Base-by-base conservation (phyloP, 2,329 filamentous ascomycete species). In the Claviceps arundinis region DNA sequence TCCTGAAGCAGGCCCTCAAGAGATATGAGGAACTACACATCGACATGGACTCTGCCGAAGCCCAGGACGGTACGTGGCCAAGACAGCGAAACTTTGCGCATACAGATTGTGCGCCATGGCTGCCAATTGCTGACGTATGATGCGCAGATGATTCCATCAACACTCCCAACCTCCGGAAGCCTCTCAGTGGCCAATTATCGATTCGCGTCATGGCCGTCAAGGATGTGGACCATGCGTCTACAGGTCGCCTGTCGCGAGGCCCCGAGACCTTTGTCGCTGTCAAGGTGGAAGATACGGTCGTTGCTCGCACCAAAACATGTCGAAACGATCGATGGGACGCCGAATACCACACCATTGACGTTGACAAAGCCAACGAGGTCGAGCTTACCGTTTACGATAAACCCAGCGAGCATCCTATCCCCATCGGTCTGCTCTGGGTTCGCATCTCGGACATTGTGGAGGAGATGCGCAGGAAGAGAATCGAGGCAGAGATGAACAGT, bases 351-450 rank as follows among this genome's bases (percentile, higher is more conserved):
- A 89, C 84, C 54, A 84, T 98, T 56, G 88, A 93, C 57, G 93
- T 98, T 52, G 91, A 97, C 70, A 97, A 97, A 73, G 93, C 93
- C 50, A 98, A 98, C 68, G 93, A 98, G 70, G 89, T 98, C 56
- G 93, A 98, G 66, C 80, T 98, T 51, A 97, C 89, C 0, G 90
- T 98, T 11, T 98, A 98, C 68, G 93, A 98, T 67, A 96, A 95
- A 70, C 84, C 89, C 2, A 83, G 84, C 56, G 90, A 96, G 61
- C 87, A 95, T 60, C 84, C 90, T 14, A 82, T 94, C 50, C 93
- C 93, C 42, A 95, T 98, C 62, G 93, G 85, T 52, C 83, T 98
- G 77, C 78, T 97, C 14, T 98, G 93, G 93, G 84, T 98, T 54
- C 80, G 93, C 55, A 91, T 98, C 63, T 95, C 93, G 16, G 93